Conservation (phyloP, 495 filamentous ascomycete species). For the Saxophila tyrrhenica region DNA sequence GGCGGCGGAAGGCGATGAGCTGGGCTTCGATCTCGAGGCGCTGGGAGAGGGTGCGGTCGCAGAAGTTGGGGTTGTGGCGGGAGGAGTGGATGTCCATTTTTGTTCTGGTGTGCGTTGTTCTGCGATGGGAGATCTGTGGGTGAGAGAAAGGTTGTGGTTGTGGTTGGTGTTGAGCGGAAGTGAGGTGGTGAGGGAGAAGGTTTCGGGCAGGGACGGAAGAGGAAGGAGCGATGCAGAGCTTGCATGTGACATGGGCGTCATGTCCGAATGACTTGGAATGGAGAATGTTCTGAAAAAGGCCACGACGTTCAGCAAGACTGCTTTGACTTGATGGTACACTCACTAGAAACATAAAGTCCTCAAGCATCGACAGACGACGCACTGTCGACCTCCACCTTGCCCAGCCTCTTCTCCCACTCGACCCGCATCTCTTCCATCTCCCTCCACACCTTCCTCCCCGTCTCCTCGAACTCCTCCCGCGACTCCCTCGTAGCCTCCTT, state of each 20-base stretch:
- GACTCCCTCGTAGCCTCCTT: constrained; percentile 49
- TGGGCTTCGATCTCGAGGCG: not conserved
- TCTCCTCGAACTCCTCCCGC: constrained; percentile 58
- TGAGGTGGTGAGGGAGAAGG: not conserved
- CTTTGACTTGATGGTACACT: not conserved
- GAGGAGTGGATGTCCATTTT: not conserved
- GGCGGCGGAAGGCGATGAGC: not conserved
- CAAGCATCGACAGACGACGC: too few relatives aligned
- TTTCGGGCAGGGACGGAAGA: not conserved
- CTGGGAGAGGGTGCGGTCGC: not conserved
- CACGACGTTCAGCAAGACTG: too few relatives aligned
- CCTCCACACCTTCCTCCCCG: constrained; percentile 64
- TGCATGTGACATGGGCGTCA: too few relatives aligned
- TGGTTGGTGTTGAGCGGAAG: not conserved
- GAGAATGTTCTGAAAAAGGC: too few relatives aligned
- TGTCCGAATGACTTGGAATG: too few relatives aligned
- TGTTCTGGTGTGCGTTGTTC: not conserved
- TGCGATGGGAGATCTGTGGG: not conserved
- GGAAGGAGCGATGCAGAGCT: not conserved
- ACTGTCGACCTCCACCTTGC: constrained; percentile 1
- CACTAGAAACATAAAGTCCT: not conserved
- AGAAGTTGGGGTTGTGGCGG: not conserved
- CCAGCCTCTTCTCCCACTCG: constrained; percentile 61
- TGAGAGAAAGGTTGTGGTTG: not conserved
- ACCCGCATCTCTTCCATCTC: constrained; percentile 73